Percentiles rank a stretch among this genome's conserved stretches.
These are phyloP conservation scores for Saturnispora ahearnii DNA, from an alignment of 805 yeast genomes.

Conservation along the genomic window DNA sequence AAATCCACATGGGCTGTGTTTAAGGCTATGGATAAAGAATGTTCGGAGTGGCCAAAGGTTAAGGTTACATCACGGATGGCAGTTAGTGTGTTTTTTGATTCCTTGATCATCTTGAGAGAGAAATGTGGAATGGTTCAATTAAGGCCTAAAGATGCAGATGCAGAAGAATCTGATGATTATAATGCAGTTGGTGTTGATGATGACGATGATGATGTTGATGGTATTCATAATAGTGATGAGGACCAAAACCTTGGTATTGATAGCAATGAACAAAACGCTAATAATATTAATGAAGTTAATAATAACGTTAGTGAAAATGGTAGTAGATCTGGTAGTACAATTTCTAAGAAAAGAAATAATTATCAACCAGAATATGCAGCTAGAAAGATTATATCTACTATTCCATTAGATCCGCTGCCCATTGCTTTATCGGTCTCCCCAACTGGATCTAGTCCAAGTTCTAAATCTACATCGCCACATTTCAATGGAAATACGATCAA, in stretches of 20 bases:
- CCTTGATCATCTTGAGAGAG: constrained; percentile 74
- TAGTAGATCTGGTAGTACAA: constrained; percentile 13
- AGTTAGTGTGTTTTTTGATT: constrained; percentile 88
- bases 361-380: constrained; percentile 62
- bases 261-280: constrained; percentile 9
- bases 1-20: constrained; percentile 87
- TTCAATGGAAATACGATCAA: constrained; percentile 3
- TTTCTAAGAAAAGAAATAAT: constrained; percentile 15
- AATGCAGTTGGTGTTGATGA: constrained; percentile 22
- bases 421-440: constrained; percentile 33
- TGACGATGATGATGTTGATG: constrained; percentile 10
- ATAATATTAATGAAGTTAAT: constrained; percentile 16
- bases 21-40: constrained; percentile 52
- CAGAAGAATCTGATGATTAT: constrained; percentile 12
- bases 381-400: constrained; percentile 62
- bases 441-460: constrained; percentile 10
- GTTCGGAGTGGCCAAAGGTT: constrained; percentile 34
- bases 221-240: constrained; percentile 18
- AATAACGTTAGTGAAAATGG: constrained; percentile 10
- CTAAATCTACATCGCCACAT: constrained; percentile 15
- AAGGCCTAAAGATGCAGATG: constrained; percentile 24
- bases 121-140: constrained; percentile 79
- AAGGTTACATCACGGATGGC: constrained; percentile 78
- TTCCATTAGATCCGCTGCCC: constrained; percentile 80
- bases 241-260: constrained; percentile 14